Percentiles rank a stretch among this genome's conserved stretches.
These are phyloP conservation scores for Clitocybe nebularis DNA, from an alignment of 1,284 basidiomycete species.

Conservation along the genomic window DNA sequence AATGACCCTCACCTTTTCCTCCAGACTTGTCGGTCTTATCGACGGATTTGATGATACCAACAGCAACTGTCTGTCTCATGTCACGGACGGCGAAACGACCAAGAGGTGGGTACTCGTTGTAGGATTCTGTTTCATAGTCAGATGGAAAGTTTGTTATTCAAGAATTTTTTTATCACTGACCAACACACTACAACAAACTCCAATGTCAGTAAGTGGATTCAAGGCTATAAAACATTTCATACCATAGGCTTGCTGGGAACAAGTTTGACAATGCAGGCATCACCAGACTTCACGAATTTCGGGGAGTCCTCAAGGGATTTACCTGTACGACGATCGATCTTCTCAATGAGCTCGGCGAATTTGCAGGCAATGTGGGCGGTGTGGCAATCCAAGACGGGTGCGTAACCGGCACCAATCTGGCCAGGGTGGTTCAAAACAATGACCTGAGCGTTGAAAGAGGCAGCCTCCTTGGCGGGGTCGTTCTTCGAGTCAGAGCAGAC, in stretches of 20 bases:
- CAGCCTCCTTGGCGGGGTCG: conserved; percentile 99
- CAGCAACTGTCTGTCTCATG: conserved; percentile 97
- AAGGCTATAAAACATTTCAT: conserved; percentile 18
- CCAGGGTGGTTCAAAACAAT: conserved; percentile 99
- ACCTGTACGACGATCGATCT: conserved; percentile 98
- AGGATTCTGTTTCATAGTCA: conserved; percentile 52
- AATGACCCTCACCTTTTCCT: conserved; percentile 70
- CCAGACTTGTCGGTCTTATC: conserved; percentile 86
- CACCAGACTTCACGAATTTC: conserved; percentile 98
- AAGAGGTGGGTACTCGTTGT: conserved; percentile 98
- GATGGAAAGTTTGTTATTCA: not conserved
- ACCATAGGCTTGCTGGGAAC: conserved; percentile 95
- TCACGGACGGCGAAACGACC: conserved; percentile 99
- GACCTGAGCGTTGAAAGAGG: conserved; percentile 99
- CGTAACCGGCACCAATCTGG: conserved; percentile 98
- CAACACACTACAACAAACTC: no score
- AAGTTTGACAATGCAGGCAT: conserved; percentile 97
- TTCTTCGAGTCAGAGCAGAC: conserved; percentile 99
- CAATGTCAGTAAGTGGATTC: not conserved
- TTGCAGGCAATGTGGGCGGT: conserved; percentile 99
- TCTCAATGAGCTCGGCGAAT: conserved; percentile 96
- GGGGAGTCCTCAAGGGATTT: conserved; percentile 86
- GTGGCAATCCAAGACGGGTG: conserved; percentile 99
- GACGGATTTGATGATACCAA: conserved; percentile 96
- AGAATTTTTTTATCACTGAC: conserved; percentile 9